Percentiles rank a stretch among this genome's conserved stretches.
phyloP scores from a whole-genome alignment of 768 basidiomycete species.

The Panaeolus cyanescens region DNA sequence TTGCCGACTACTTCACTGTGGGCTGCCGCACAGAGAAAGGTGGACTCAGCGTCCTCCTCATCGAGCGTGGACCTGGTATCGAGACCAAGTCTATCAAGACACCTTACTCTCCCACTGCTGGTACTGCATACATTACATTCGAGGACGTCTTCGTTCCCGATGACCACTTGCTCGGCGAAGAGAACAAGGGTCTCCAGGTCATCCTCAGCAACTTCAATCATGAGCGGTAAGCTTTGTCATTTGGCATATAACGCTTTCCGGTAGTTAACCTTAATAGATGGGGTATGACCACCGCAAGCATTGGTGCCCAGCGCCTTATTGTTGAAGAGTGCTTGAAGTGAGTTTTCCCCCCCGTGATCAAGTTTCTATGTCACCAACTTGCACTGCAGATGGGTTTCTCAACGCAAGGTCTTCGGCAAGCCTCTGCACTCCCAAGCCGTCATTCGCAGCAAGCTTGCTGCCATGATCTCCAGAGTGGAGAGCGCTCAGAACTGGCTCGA shows the following conservation, averaged over 20 bases:
- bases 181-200: conserved; percentile 42
- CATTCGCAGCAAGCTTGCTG: conserved; percentile 73
- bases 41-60: conserved; percentile 25
- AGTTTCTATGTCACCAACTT: not conserved
- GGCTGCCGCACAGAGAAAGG: conserved; percentile 57
- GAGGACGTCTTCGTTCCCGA: conserved; percentile 85
- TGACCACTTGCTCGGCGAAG: conserved; percentile 72
- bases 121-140: conserved; percentile 81
- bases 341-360: not conserved
- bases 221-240: conserved; percentile 61
- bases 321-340: conserved; percentile 79
- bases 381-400: conserved; percentile 57
- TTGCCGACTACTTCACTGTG: conserved; percentile 71
- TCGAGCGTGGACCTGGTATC: conserved; percentile 46
- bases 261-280: conserved; percentile 41
- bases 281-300: conserved; percentile 64
- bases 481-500: conserved; percentile 86
- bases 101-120: conserved; percentile 74
- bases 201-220: conserved; percentile 82
- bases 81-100: conserved; percentile 83
- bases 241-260: not conserved
- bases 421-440: conserved; percentile 69
- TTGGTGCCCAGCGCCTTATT: conserved; percentile 57
- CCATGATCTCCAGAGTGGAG: conserved; percentile 81
- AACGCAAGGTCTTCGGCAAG: conserved; percentile 80